Evolutionary conservation across 257 asterid genomes (phyloP).

Genomic region (Solanum verrucosum): DNA sequence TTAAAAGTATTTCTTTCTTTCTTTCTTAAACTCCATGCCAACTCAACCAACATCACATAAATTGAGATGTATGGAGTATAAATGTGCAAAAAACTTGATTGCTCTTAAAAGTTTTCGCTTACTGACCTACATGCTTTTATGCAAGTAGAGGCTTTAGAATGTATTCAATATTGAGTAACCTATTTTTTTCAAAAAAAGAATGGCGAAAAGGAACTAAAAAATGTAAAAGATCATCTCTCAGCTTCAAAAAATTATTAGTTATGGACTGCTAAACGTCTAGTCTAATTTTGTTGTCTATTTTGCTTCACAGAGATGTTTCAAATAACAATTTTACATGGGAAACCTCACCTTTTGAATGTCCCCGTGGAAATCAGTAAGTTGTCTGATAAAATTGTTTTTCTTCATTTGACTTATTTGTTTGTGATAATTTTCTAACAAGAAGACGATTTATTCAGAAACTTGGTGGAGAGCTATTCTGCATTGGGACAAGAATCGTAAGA

Average conservation of each 20-base stretch:
- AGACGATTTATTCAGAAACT: conserved; percentile 47
- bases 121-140: neutral
- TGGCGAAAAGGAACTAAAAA: neutral
- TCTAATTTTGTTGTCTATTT: conserved; percentile 4
- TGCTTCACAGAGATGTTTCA: conserved; percentile 64
- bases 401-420: neutral
- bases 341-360: conserved; percentile 46
- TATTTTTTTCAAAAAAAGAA: neutral
- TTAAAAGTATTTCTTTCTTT: neutral
- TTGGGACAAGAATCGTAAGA: conserved; percentile 44
- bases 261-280: neutral
- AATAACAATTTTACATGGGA: conserved; percentile 61
- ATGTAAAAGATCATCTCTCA: neutral
- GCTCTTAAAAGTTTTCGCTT: neutral
- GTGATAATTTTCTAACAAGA: neutral
- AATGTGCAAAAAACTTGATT: neutral
- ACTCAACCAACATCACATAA: neutral
- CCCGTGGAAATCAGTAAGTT: conserved; percentile 76
- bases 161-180: neutral
- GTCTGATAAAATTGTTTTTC: neutral
- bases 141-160: neutral
- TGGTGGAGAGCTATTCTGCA: conserved; percentile 72
- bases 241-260: neutral
- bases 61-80: neutral
- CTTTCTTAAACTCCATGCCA: neutral